phyloP scores from a whole-genome alignment of 345 rosid genomes.

The Linum trigynum region DNA sequence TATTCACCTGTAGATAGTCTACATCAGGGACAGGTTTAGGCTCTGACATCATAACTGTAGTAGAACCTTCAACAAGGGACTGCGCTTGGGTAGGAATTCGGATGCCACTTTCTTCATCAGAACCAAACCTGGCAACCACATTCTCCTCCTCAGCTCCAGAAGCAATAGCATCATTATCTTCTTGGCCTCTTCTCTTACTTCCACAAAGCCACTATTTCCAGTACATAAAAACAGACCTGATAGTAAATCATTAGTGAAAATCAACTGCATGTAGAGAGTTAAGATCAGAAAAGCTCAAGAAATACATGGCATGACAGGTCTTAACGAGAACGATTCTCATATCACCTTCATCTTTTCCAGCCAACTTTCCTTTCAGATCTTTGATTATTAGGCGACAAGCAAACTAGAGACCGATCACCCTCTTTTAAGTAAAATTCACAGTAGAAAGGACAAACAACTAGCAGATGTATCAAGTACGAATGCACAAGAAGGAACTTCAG shows the following conservation, averaged over 20 bases:
- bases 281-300: conserved; percentile 26
- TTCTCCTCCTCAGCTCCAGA: conserved; percentile 36
- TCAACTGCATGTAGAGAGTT: conserved; percentile 37
- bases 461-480: background rate
- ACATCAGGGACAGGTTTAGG: conserved; percentile 65
- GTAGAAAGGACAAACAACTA: background rate
- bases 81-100: conserved; percentile 70
- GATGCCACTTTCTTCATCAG: conserved; percentile 51
- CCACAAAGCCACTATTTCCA: conserved; percentile 76
- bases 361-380: background rate
- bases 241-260: conserved; percentile 64
- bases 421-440: background rate
- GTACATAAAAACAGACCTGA: conserved; percentile 63
- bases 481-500: no score
- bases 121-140: conserved; percentile 35
- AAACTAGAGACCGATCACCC: background rate
- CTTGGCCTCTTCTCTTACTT: conserved; percentile 39
- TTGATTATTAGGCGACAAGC: background rate
- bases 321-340: background rate
- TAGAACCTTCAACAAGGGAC: conserved; percentile 72
- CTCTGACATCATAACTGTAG: conserved; percentile 53
- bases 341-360: background rate
- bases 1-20: conserved; percentile 78
- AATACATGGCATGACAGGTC: background rate
- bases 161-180: conserved; percentile 13